phyloP scores from a whole-genome alignment of 108 stramenopile genomes.

The Pseudonitzschia multiseries region DNA sequence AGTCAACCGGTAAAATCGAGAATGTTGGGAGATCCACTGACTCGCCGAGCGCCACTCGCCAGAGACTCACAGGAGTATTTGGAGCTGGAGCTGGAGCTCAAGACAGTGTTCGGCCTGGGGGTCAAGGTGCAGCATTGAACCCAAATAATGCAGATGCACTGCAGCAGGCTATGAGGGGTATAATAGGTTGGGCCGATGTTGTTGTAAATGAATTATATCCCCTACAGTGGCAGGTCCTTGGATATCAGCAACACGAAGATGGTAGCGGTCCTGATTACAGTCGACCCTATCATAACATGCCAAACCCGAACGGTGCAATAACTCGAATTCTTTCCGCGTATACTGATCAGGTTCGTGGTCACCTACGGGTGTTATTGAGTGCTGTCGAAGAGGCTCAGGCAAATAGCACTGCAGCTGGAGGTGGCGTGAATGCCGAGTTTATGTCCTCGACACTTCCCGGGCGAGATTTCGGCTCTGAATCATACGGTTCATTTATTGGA shows the following conservation, averaged over 20 bases:
- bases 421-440: not conserved
- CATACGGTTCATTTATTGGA: conserved; percentile 8
- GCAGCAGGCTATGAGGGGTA: conserved; percentile 44
- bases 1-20: conserved; percentile 3
- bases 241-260: conserved; percentile 56
- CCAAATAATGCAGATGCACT: conserved; percentile 29
- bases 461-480: conserved; percentile 1
- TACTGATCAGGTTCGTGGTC: conserved; percentile 39
- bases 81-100: conserved; percentile 3
- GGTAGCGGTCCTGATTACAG: conserved; percentile 46
- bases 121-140: conserved; percentile 4
- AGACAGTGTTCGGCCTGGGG: conserved; percentile 10
- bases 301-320: conserved; percentile 54
- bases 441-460: conserved; percentile 3
- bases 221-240: conserved; percentile 61
- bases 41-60: conserved; percentile 1
- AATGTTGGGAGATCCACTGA: not conserved
- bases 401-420: not conserved
- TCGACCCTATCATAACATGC: conserved; percentile 61
- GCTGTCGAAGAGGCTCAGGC: conserved; percentile 40
- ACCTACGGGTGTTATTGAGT: conserved; percentile 37
- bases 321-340: conserved; percentile 42
- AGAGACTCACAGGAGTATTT: conserved; percentile 5
- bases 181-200: conserved; percentile 61
- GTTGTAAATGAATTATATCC: conserved; percentile 57